Evolutionary conservation across 495 filamentous ascomycete species (phyloP), one percentile per base, ranked within the genome.

Genomic region (Annulohypoxylon maeteangense): DNA sequence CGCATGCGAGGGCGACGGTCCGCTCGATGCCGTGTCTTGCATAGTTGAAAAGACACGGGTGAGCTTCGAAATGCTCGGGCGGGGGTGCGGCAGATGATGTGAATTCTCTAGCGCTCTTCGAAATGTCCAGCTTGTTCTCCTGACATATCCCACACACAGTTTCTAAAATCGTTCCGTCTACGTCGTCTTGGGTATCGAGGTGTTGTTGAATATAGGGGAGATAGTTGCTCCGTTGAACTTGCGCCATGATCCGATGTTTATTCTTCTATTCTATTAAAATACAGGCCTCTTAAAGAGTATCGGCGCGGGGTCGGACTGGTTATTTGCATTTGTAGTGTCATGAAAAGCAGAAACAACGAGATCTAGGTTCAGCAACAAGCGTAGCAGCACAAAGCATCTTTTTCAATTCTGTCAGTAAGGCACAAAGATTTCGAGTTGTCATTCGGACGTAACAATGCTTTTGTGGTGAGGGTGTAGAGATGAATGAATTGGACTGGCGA

Each of bases 201-300:
- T 67, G 56, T 22, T 65, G 57, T 42, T 71, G 69, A 16, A 77
- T 63, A 38, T 77, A 72, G 36, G 69, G 64, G 20, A 75, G 68
- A 38, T 73, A 75, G 42, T 71, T 77, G 65, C 67, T 71, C 32
- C 53, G 59, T 51, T 66, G 67, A 16, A 67, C 54, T 38, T 29
- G 61, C 61, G 62, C 65, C 67, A 55, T 71, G 44, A 22, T 44
- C n/a, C 4, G 5, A 53, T 62, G 31, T 66, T 59, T 63, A 48
- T 62, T 45, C 22, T 65, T 72, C 40, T 44, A 14, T 7, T 18
- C 20, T 57, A 38, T 58, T 22, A 32, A 7, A 32, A 38, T 31
- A 45, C 36, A 42, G 59, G 38, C 58, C 34, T 64, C 45, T 20
- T 7, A 29, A 18, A 5, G 22, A 44, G 32, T 48, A 20, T 10